Evolutionary conservation across 1,284 basidiomycete genomes (phyloP), one percentile per base, ranked within the genome.

Genomic region (Apiotrichum mycotoxinovorans): DNA sequence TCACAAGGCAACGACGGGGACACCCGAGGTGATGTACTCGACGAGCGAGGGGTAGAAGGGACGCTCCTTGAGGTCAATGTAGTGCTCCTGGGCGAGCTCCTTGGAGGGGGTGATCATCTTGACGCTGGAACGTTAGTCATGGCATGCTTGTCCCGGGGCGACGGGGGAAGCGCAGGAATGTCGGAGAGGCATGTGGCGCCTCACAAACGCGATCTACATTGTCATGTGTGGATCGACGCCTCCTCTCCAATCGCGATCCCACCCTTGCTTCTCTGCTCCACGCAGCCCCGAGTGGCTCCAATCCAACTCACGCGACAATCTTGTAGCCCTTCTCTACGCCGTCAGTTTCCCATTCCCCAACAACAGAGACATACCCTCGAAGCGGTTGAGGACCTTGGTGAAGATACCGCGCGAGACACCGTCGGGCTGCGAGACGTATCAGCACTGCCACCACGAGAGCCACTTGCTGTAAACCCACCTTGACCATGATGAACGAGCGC

Each of bases 401-500:
- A 73, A 71, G 37, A 75, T 68, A 60, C 73, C 71, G 56, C 71
- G 65, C 34, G 68, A 69, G 26, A 73, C 71, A 59, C 73, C 73
- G 57, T 75, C 73, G 23, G 73, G 73, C 66, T 75, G n/a, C n/a
- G n/a, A 72, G 70, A 73, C 30, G 30, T 2, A 33, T 48, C 33
- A 37, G 30, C 30, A 47, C 3, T 2, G 17, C 38, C n/a, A n/a
- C n/a, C n/a, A n/a, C n/a, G 5, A 9, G n/a, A 14, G 7, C 38
- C 5, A 3, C 5, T 4, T 15, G 17, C 35, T 37, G 35, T 15
- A 18, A 9, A 18, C 46, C 14, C 34, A 48, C 46, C 46, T 48
- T 48, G 46, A 78, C 76, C 79, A 80, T 80, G 67, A 80, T 69
- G 64, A 78, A 80, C 51, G 76, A 77, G 54, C 75, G 68, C 69